Conservation (phyloP, 306 rosid genomes). For the Citrullus amarus region DNA sequence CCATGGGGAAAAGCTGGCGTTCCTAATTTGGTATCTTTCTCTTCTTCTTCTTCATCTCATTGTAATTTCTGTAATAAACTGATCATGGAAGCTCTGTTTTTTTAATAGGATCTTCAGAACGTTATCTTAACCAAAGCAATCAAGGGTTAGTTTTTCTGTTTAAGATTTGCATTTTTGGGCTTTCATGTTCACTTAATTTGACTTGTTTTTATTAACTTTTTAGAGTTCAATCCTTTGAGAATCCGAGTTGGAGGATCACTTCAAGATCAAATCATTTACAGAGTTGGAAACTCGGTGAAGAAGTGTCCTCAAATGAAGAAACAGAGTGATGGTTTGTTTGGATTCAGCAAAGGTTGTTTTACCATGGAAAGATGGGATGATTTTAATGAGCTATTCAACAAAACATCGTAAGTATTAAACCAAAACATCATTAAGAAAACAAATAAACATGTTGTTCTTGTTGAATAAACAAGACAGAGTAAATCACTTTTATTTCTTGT, state of each 20-base stretch:
- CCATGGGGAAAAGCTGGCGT: slow-evolving; percentile 46
- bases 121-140: slow-evolving; percentile 34
- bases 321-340: slow-evolving; percentile 24
- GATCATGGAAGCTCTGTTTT: not conserved
- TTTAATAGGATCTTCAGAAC: slow-evolving; percentile 43
- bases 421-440: not conserved
- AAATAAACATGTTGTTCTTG: not conserved
- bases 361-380: slow-evolving; percentile 39
- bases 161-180: not conserved
- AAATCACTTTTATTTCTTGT: not conserved
- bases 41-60: not conserved
- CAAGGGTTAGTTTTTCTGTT: slow-evolving; percentile 23
- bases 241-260: slow-evolving; percentile 66
- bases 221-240: slow-evolving; percentile 32
- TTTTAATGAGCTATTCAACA: slow-evolving; percentile 19
- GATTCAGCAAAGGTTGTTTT: slow-evolving; percentile 43
- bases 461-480: not conserved
- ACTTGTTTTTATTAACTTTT: not conserved
- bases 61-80: not conserved
- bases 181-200: not conserved
- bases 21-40: slow-evolving; percentile 25
- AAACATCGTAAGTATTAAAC: slow-evolving; percentile 13
- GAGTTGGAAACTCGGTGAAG: slow-evolving; percentile 19
- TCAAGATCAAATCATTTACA: slow-evolving; percentile 42
- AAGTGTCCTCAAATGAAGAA: slow-evolving; percentile 19